Conservation (phyloP, 2,329 filamentous ascomycete species). For the Arthroderma sp. region DNA sequence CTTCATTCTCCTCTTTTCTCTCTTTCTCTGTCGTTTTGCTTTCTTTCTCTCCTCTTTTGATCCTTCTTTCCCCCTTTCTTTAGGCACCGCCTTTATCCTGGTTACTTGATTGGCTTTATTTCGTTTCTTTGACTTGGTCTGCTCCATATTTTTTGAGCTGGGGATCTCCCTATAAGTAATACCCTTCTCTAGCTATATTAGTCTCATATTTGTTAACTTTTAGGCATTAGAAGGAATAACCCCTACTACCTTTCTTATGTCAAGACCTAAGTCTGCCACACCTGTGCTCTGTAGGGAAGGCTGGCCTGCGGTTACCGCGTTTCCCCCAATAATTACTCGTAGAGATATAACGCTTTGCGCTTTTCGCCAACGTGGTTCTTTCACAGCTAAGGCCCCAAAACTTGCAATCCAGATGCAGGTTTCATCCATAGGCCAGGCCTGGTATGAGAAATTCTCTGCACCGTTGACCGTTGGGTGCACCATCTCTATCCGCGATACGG, state of each 20-base stretch:
- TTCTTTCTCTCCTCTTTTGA: background rate
- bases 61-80: background rate
- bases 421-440: constrained; percentile 19
- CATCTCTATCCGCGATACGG: constrained; percentile 17
- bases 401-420: constrained; percentile 13
- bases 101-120: background rate
- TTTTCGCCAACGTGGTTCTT: constrained; percentile 1
- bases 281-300: background rate
- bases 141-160: background rate
- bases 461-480: constrained; percentile 19
- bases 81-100: background rate
- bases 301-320: background rate
- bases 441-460: constrained; percentile 19
- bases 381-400: constrained; percentile 8
- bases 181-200: background rate
- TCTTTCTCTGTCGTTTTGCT: background rate
- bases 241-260: background rate
- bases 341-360: background rate
- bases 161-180: background rate
- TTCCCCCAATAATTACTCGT: background rate
- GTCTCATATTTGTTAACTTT: background rate
- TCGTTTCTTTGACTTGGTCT: background rate
- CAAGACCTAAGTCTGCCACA: background rate
- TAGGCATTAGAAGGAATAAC: background rate
- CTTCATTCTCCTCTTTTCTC: background rate